Base-by-base conservation (phyloP, 2,329 filamentous ascomycete species). In the Mycogone perniciosa region DNA sequence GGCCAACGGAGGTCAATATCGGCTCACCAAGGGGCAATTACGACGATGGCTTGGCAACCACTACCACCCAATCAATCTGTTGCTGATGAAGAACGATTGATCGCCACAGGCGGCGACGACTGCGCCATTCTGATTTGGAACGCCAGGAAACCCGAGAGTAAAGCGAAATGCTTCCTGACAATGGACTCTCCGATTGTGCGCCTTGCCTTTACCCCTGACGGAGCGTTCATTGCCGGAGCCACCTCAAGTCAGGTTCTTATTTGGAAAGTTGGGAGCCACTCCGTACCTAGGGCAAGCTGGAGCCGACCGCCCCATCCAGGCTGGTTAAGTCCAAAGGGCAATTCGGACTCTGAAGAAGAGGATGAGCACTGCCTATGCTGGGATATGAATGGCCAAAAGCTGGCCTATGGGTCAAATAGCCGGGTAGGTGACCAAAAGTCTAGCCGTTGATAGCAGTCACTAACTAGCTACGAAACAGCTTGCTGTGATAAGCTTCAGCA, bases 91-190 rank as follows among this genome's bases (percentile, higher is more conserved):
- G 79, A 83, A 55, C 71, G 82, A 27, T 67, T 85, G 4, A 73
- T 84, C 50, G 81, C 82, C 6, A 80, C 81, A 1, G 80, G 80
- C 27, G 77, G 78, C 3, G 80, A 84, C 54, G 81, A 85, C 57
- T 80, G 80, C 27, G 77, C 77, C 8, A 82, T 85, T 44, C 70
- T 76, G 42, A 77, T 85, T 29, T 85, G 81, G 79, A 82, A 85
- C 57, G 79, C 76, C 3, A 72, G 76, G 44, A 72, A 70, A 35
- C 64, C 74, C 1, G 79, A 82, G 48, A 74, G 71, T 56, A 81
- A 79, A 57, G 69, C 79, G 1, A 80, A 77, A 54, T 79, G 75
- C 54, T 80, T 78, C 49, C 76, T 84, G 68, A 83, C 77, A 0
- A 83, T 85, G 76, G 74, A 76, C 29, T 70, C 72, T 1, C 74